Percentiles rank a stretch among this genome's conserved stretches.
Conservation (phyloP, 2,329 filamentous ascomycete genomes). For the Echinosphaeria canescens region DNA sequence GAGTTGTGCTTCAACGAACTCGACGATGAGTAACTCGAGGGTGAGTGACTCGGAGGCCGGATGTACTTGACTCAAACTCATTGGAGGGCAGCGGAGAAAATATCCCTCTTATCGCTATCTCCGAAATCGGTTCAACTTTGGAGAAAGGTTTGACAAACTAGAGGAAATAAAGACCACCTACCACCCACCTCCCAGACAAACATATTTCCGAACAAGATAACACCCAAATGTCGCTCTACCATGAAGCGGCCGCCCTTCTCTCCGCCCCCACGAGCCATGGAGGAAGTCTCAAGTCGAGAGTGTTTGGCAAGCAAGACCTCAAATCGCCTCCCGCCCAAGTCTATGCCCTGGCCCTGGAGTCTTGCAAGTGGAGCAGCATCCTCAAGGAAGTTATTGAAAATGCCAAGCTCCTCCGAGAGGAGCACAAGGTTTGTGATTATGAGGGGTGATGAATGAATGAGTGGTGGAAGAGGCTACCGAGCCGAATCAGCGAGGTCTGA, state of each 20-base stretch:
- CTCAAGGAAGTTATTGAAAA: conserved; percentile 80
- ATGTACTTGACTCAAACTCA: no score
- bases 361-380: conserved; percentile 74
- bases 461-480: no score
- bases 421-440: conserved; percentile 79
- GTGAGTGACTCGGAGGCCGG: no score
- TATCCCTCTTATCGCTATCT: no score
- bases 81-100: no score
- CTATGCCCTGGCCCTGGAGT: conserved; percentile 71
- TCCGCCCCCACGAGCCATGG: conserved; percentile 37
- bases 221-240: conserved; percentile 98
- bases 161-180: not conserved
- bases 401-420: conserved; percentile 51
- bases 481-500: conserved; percentile 4
- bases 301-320: conserved; percentile 53
- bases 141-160: no score
- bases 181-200: not conserved
- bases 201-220: no score
- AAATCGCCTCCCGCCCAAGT: conserved; percentile 66
- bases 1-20: no score
- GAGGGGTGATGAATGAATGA: no score
- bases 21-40: no score
- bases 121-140: no score
- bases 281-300: conserved; percentile 72
- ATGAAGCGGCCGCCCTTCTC: conserved; percentile 67